Conservation (phyloP, 2,329 filamentous ascomycete species). For the Alternaria sp. region DNA sequence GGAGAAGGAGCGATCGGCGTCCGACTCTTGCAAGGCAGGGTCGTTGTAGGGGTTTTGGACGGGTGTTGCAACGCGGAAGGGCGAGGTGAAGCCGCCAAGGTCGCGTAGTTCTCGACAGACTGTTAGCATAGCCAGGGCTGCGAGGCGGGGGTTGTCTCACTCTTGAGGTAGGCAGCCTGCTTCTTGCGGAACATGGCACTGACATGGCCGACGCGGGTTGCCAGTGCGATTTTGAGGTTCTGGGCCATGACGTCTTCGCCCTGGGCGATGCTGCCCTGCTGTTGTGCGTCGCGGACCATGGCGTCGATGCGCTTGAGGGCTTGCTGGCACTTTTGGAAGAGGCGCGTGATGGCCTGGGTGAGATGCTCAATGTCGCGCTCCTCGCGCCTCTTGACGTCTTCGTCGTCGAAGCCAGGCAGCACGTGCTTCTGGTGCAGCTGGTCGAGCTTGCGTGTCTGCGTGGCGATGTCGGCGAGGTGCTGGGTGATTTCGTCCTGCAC, state of each 20-base stretch:
- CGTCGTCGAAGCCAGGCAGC: conserved; percentile 94
- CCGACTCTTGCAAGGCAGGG: conserved; percentile 84
- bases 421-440: conserved; percentile 97
- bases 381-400: conserved; percentile 84
- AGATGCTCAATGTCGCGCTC: conserved; percentile 88
- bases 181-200: conserved; percentile 95
- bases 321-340: conserved; percentile 88
- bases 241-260: conserved; percentile 95
- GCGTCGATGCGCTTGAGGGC: conserved; percentile 86
- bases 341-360: conserved; percentile 86
- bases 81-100: conserved; percentile 56
- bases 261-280: conserved; percentile 72
- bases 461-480: conserved; percentile 77
- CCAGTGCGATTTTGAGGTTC: conserved; percentile 93
- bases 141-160: conserved; percentile 57
- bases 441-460: conserved; percentile 83
- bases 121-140: conserved; percentile 16
- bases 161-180: conserved; percentile 94
- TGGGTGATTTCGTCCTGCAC: conserved; percentile 93
- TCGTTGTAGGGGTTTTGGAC: conserved; percentile 74
- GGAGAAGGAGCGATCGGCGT: conserved; percentile 90
- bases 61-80: conserved; percentile 53
- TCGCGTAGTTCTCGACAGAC: conserved; percentile 48
- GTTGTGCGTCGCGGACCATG: conserved; percentile 82
- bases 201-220: conserved; percentile 85